Percentiles rank a stretch among this genome's conserved stretches.
Conservation (phyloP, 331 rosid genomes). For the Quercus tomentella region DNA sequence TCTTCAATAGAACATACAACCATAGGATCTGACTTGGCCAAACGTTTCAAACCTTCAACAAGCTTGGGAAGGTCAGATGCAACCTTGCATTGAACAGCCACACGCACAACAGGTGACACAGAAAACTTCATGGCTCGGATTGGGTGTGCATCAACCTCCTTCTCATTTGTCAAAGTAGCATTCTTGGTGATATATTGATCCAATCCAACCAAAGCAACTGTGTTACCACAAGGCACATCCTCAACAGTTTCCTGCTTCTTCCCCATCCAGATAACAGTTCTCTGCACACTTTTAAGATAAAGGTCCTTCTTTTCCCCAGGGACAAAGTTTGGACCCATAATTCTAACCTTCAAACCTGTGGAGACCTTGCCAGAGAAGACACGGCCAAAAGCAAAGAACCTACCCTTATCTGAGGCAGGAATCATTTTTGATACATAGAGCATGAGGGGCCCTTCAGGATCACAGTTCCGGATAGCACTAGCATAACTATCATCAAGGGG, state of each 20-base stretch:
- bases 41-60: conserved; percentile 62
- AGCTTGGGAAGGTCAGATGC: conserved; percentile 61
- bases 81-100: conserved; percentile 60
- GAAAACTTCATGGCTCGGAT: conserved; percentile 64
- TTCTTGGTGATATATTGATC: conserved; percentile 85
- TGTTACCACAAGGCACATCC: conserved; percentile 91
- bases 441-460: conserved; percentile 89
- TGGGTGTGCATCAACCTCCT: conserved; percentile 79
- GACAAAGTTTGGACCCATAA: conserved; percentile 88
- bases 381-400: conserved; percentile 90
- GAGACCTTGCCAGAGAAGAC: conserved; percentile 77
- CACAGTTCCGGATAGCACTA: conserved; percentile 65
- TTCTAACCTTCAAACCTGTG: conserved; percentile 86
- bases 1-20: conserved; percentile 78
- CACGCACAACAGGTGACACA: conserved; percentile 53
- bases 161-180: conserved; percentile 87
- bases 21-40: conserved; percentile 92
- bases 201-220: conserved; percentile 86
- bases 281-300: conserved; percentile 73
- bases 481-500: conserved; percentile 84
- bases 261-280: conserved; percentile 95
- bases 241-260: conserved; percentile 85
- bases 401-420: conserved; percentile 92
- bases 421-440: conserved; percentile 91
- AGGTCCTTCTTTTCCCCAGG: conserved; percentile 83